Evolutionary conservation across 1,139 yeast species (phyloP), one percentile per base, ranked within the genome.

Genomic region (Kurtzmaniella quercitrusa): DNA sequence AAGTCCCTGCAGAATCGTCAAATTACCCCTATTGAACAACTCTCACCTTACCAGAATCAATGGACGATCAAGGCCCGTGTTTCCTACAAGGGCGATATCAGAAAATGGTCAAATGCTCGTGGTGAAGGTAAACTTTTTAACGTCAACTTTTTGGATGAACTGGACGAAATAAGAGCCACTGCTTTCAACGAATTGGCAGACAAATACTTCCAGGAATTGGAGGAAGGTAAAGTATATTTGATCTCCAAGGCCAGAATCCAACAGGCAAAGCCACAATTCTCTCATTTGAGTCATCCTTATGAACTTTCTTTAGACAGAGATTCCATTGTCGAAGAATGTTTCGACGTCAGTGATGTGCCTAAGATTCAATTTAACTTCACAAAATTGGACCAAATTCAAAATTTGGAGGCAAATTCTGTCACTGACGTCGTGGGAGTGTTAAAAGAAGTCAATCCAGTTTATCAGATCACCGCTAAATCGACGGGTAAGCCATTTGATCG

Each of bases 21-120:
- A 47, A 69, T 85, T 41, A 79, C 80, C 51, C 86, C 95, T 5
- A 89, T 93, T 53, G 97, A 89, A 59, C 86, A 84, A 47, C 70
- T 94, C 45, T 88, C 97, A 9, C 98, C 98, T 10, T 93, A 88
- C 62, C 94, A 86, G 60, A 85, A 83, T 59, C 76, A 77, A 46
- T 94, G 98, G 98, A 84, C 91, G 3, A 87, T 93, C 56, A 89
- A 88, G 56, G 98, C 94, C 1, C 81, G 98, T 57, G 94, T 91
- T 21, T 82, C 95, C 1, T 82, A 77, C 63, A 93, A 93, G 63
- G 82, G 95, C 44, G 97, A 90, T 49, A 75, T 93, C 55, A 84
- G 90, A 65, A 85, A 86, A 37, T 94, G 94, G 93, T 79, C 87
- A 43, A 90, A 90, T 57, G 82, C 81, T 46, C 77, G 83, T 56